Base-by-base conservation (phyloP, 495 filamentous ascomycete genomes). In the Amniculicola lignicola region DNA sequence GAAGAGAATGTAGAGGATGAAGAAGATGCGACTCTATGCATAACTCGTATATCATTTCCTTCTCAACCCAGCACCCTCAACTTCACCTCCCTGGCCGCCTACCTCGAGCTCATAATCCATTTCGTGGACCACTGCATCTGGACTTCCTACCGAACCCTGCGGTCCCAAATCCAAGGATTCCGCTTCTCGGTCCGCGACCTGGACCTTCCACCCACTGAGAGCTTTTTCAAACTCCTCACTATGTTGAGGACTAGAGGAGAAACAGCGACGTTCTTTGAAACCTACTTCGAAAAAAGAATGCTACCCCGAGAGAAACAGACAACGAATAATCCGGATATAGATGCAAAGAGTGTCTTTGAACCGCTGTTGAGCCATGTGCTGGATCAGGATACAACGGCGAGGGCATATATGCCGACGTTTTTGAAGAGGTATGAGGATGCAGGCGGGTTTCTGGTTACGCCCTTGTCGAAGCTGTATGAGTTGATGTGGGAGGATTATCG, bases 401-500 rank as follows among this genome's bases (percentile, higher is more conserved):
- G 21, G 11, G 35, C 31, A 24, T 57, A 41, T 16, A 23, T 42
- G 24, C 11, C 11, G 1, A 21, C 7, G 44, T 49, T 48, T 28
- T 21, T 57, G 11, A 23, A 57, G 24, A 18, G 53, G 35, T 57
- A 57, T 31, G 36, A 16, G 31, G 6, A 14, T 15, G 53, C 23
- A 7, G 44, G 43, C 1, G 53, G 53, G 12, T 57, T 48, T 22
- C 12, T 18, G 11, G 24, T 15, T 4, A 16, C 22, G 23, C 1
- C 1, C n/a, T 25, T 15, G 24, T 22, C 1, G 53, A 41, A 48
- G 36, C 14, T 57, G 31, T 41, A 19, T 39, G 44, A 2, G 14
- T 57, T 57, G 35, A n/a, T 57, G 44, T 23, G 21, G 24, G 53
- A 15, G 18, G 43, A 49, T 6, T 4, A 35, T n/a, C 29, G 29